phyloP scores from a whole-genome alignment of 2,329 filamentous ascomycete species.

The Hirsutella thompsonii region DNA sequence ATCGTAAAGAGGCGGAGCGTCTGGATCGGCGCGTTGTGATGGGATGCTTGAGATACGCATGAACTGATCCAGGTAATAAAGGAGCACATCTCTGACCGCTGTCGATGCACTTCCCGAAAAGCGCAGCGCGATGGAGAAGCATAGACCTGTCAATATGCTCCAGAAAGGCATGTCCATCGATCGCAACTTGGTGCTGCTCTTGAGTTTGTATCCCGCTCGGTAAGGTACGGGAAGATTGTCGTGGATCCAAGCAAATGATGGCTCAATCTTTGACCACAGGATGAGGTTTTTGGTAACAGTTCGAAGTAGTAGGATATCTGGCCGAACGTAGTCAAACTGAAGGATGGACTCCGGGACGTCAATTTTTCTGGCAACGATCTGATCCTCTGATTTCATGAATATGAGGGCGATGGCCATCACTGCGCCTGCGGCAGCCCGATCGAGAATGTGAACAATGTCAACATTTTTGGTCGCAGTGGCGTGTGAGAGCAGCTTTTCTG shows the following conservation, averaged over 20 bases:
- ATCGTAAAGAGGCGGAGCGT: conserved; percentile 50
- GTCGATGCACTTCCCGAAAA: conserved; percentile 61
- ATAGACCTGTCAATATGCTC: conserved; percentile 80
- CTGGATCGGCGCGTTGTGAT: conserved; percentile 13
- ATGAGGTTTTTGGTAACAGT: conserved; percentile 86
- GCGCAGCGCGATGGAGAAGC: conserved; percentile 64
- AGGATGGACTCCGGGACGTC: conserved; percentile 82
- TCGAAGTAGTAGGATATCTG: conserved; percentile 80
- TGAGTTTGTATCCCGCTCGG: conserved; percentile 46
- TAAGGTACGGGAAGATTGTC: conserved; percentile 61
- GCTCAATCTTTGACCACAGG: conserved; percentile 75
- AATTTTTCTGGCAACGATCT: conserved; percentile 76
- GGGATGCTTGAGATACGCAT: conserved; percentile 58
- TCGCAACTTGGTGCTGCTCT: conserved; percentile 46
- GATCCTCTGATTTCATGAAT: conserved; percentile 93
- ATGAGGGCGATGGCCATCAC: conserved; percentile 83
- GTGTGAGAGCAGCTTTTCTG: conserved; percentile 74
- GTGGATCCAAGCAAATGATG: conserved; percentile 62
- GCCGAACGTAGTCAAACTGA: conserved; percentile 91
- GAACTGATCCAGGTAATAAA: conserved; percentile 78
- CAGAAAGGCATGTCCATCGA: conserved; percentile 85
- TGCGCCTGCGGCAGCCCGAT: conserved; percentile 86
- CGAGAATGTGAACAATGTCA: conserved; percentile 81
- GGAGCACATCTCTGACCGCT: conserved; percentile 64
- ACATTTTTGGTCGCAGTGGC: conserved; percentile 86